Evolutionary conservation across 2,329 filamentous ascomycete genomes (phyloP).

Genomic region (Tolypocladium album): DNA sequence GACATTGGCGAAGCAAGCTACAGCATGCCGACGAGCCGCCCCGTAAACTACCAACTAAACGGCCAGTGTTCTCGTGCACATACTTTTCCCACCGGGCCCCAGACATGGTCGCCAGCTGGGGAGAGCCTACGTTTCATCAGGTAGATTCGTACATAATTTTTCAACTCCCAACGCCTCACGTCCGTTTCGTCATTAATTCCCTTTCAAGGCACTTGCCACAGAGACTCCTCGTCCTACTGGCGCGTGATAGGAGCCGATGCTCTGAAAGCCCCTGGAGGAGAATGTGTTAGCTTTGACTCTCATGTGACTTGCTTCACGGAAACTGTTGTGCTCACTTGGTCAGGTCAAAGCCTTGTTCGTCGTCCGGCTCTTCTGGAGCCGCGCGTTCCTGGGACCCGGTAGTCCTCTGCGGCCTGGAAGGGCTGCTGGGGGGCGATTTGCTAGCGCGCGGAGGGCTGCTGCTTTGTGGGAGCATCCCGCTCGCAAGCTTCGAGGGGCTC

Average conservation of each 20-base stretch:
- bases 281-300: constrained; percentile 10
- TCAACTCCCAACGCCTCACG: not conserved
- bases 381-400: constrained; percentile 15
- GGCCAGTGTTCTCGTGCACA: not conserved
- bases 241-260: constrained; percentile 52
- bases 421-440: constrained; percentile 43
- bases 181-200: constrained; percentile 13
- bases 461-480: constrained; percentile 35
- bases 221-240: constrained; percentile 36
- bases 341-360: constrained; percentile 46
- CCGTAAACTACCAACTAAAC: not conserved
- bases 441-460: constrained; percentile 44
- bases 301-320: not conserved
- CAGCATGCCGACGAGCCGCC: not conserved
- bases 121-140: not conserved
- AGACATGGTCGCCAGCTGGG: not conserved
- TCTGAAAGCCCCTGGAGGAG: constrained; percentile 47
- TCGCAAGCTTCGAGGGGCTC: constrained; percentile 44
- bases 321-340: constrained; percentile 41
- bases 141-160: not conserved
- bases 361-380: constrained; percentile 22
- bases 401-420: constrained; percentile 30
- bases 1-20: not conserved
- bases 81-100: not conserved
- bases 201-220: constrained; percentile 29